phyloP scores from a whole-genome alignment of 1,284 basidiomycete genomes.

The Neonothopanus nambi region DNA sequence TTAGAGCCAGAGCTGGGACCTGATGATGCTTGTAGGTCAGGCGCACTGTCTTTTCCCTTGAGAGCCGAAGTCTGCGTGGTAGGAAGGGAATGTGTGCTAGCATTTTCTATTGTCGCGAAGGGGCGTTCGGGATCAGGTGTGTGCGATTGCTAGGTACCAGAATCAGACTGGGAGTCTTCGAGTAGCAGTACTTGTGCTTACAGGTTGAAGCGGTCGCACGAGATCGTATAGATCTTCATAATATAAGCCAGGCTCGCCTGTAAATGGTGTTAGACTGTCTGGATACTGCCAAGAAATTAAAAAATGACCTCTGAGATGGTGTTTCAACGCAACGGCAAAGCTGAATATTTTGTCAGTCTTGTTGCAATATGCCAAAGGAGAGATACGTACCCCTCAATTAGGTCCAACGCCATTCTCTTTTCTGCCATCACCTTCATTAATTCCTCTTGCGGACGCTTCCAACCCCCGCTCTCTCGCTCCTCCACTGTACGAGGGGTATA shows the following conservation, averaged over 20 bases:
- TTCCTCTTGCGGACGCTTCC: slow-evolving; percentile 38
- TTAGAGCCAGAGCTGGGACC: background rate
- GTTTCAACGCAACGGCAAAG: slow-evolving; percentile 59
- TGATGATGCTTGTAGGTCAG: background rate
- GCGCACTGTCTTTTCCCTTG: background rate
- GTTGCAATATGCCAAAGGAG: background rate
- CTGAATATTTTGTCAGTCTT: slow-evolving; percentile 28
- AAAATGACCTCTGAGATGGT: slow-evolving; percentile 54
- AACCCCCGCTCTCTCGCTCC: slow-evolving; percentile 29
- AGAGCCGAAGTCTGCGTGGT: background rate
- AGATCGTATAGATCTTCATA: slow-evolving; percentile 61
- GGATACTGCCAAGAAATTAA: background rate
- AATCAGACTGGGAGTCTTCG: no score
- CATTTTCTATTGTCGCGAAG: slow-evolving; percentile 1
- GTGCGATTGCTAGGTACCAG: background rate
- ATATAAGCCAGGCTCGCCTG: slow-evolving; percentile 56
- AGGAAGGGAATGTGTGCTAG: background rate
- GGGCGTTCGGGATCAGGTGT: background rate
- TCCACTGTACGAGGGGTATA: slow-evolving; percentile 37
- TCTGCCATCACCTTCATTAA: slow-evolving; percentile 55
- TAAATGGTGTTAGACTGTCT: background rate
- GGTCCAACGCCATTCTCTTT: slow-evolving; percentile 57
- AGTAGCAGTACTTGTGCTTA: slow-evolving; percentile 18
- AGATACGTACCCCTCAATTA: slow-evolving; percentile 50
- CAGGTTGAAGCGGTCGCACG: slow-evolving; percentile 42